Conservation (phyloP, 2,329 filamentous ascomycete genomes). For the Pseudogymnoascus sp. region DNA sequence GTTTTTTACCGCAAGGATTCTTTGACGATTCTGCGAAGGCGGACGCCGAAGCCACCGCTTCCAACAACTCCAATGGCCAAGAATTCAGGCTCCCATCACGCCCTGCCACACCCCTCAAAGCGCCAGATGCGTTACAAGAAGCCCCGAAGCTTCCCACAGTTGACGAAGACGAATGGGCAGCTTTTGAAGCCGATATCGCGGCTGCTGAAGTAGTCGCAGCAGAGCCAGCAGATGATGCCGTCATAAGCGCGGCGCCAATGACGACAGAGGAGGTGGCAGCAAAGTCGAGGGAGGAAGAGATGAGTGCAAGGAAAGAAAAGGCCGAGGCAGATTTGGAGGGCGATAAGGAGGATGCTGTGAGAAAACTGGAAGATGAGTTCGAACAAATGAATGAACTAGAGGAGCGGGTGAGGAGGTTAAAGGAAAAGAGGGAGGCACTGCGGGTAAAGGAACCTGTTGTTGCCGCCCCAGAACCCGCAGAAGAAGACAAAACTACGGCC, state of each 20-base stretch:
- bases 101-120: slow-evolving; percentile 48
- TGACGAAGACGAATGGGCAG: slow-evolving; percentile 77
- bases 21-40: slow-evolving; percentile 25
- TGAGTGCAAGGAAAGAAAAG: slow-evolving; percentile 38
- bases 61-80: slow-evolving; percentile 34
- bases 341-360: slow-evolving; percentile 67
- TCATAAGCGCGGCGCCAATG: slow-evolving; percentile 63
- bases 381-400: slow-evolving; percentile 78
- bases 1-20: slow-evolving; percentile 30
- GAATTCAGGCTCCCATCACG: slow-evolving; percentile 58
- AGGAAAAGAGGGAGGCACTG: slow-evolving; percentile 63
- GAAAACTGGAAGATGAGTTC: slow-evolving; percentile 68
- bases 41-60: slow-evolving; percentile 34
- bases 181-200: slow-evolving; percentile 77
- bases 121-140: slow-evolving; percentile 34
- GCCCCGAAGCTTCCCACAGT: slow-evolving; percentile 31
- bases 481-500: slow-evolving; percentile 21
- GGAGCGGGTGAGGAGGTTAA: slow-evolving; percentile 58
- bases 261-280: slow-evolving; percentile 55
- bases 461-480: slow-evolving; percentile 20
- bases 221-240: slow-evolving; percentile 37
- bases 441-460: slow-evolving; percentile 34
- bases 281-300: slow-evolving; percentile 43
- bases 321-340: slow-evolving; percentile 52
- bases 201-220: slow-evolving; percentile 32